Evolutionary conservation across 2,329 filamentous ascomycete species (phyloP), one percentile per base, ranked within the genome.

Genomic region (Fragosphaeria purpurea): DNA sequence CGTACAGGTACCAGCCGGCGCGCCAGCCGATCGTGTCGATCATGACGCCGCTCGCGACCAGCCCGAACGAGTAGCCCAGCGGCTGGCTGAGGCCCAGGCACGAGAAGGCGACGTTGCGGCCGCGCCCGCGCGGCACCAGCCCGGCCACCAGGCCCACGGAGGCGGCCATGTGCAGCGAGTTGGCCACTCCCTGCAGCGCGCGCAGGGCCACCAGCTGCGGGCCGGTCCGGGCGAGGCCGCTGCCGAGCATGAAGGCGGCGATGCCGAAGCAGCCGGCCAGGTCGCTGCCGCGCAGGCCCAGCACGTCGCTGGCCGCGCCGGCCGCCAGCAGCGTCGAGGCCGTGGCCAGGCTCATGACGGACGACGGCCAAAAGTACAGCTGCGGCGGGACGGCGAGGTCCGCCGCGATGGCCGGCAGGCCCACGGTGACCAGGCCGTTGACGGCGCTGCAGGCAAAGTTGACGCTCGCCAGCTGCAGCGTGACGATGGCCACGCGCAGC

Each of bases 21-120:
- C 73, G 62, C 75, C 75, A 77, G 1, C 72, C 73, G 4, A 70
- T 57, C 0, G 64, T 67, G 41, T 74, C 69, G 6, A 71, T 62
- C 10, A 77, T 60, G 1, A 77, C 59, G 10, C 75, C 75, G 8
- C 70, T 72, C 1, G 76, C 54, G 1, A 78, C 69, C 0, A 79
- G 59, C 0, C 75, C 75, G 8, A 75, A 57, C 0, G 71, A 73
- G 55, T 75, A 78, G 0, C 75, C 75, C 0, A 77, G 58, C 0
- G 72, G 69, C 50, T 72, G 68, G 41, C 67, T 69, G 30, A 74
- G 58, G 0, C 75, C 72, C 6, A 75, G 51, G 50, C 67, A 71
- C 0, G 69, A 60, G 54, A 74, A 73, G 0, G 60, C 68, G 2
- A 72, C 48, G 48, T 73, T 73, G 1, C 71, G 62, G 0, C 56